A percentile compares a stretch with the other conserved stretches of the same genome.
phyloP scores from a whole-genome alignment of 2,329 filamentous ascomycete genomes.

The Thermochaetoides dissita region DNA sequence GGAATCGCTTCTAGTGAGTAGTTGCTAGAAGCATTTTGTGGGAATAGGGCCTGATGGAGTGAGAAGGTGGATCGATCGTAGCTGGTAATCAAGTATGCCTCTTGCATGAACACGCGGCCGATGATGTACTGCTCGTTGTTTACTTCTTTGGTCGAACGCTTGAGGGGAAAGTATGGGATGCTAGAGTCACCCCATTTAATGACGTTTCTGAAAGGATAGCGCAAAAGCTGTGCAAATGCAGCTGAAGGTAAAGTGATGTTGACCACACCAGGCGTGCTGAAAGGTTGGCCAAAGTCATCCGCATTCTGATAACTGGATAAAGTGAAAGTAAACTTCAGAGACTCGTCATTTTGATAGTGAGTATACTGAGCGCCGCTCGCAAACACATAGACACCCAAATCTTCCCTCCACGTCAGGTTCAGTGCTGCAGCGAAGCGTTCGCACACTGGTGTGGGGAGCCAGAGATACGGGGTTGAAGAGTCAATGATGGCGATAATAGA shows the following conservation, averaged over 20 bases:
- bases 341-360: constrained; percentile 27
- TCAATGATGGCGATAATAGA: constrained; percentile 44
- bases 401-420: constrained; percentile 50
- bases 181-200: constrained; percentile 31
- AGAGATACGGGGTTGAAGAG: constrained; percentile 49
- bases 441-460: constrained; percentile 47
- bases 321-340: constrained; percentile 42
- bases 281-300: constrained; percentile 36
- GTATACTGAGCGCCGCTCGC: constrained; percentile 39
- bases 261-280: constrained; percentile 35
- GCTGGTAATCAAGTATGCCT: constrained; percentile 46
- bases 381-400: constrained; percentile 50
- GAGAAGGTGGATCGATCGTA: constrained; percentile 41
- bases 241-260: constrained; percentile 41
- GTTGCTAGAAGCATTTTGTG: constrained; percentile 26
- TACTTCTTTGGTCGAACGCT: constrained; percentile 31
- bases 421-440: constrained; percentile 49
- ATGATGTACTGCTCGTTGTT: constrained; percentile 43
- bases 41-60: constrained; percentile 40
- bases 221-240: constrained; percentile 35
- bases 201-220: constrained; percentile 33
- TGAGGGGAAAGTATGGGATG: constrained; percentile 52
- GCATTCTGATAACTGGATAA: constrained; percentile 41
- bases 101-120: constrained; percentile 56
- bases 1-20: constrained; percentile 29